phyloP scores from a whole-genome alignment of 257 asterid species.

The Solanum bulbocastanum region DNA sequence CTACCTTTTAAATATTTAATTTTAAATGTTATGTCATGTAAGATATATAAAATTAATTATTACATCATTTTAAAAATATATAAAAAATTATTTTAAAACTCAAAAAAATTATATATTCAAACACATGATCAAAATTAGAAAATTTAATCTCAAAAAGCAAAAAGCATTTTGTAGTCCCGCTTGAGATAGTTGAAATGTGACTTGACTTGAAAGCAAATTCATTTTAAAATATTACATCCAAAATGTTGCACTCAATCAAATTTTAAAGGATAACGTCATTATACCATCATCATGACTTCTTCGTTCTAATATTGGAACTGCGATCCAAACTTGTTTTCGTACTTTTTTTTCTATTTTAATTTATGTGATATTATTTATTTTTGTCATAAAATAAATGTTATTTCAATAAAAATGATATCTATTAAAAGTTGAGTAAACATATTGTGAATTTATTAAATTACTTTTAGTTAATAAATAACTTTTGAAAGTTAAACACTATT shows the following conservation, averaged over 20 bases:
- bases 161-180: not conserved
- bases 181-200: not conserved
- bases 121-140: not conserved
- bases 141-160: not conserved
- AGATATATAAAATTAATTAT: too few relatives aligned
- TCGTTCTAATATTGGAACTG: not conserved
- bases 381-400: too few relatives aligned
- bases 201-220: slow-evolving; percentile 10
- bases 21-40: not conserved
- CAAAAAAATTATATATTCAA: not conserved
- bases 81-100: not conserved
- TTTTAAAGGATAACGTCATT: not conserved
- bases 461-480: not conserved
- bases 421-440: not conserved
- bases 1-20: not conserved
- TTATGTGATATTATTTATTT: not conserved
- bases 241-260: not conserved
- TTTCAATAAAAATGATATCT: not conserved
- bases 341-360: not conserved
- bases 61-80: not conserved
- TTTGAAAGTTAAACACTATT: not conserved
- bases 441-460: too few relatives aligned
- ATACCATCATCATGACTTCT: slow-evolving; percentile 7
- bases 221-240: not conserved
- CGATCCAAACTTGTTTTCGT: not conserved